Percentiles rank a stretch among this genome's conserved stretches.
These are phyloP conservation scores for Domatiomyces catenatus DNA, from an alignment of 2,329 filamentous ascomycete genomes.

Conservation along the genomic window DNA sequence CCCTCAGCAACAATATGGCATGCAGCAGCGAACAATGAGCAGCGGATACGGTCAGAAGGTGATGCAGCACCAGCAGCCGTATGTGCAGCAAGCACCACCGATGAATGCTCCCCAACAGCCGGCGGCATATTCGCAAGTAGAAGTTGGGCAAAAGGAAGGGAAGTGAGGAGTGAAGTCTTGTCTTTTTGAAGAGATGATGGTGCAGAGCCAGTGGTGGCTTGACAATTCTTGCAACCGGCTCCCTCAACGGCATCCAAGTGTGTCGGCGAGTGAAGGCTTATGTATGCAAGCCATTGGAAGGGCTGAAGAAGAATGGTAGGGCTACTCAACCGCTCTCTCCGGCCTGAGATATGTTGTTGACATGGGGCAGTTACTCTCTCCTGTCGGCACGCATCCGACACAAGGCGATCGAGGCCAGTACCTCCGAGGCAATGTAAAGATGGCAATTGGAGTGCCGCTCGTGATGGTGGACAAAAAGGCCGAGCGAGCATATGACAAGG, in stretches of 20 bases:
- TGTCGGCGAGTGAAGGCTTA: neutral
- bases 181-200: neutral
- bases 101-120: conserved; percentile 15
- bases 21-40: conserved; percentile 40
- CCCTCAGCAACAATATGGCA: conserved; percentile 48
- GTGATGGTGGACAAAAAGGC: neutral
- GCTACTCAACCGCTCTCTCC: neutral
- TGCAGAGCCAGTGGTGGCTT: neutral
- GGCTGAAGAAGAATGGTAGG: neutral
- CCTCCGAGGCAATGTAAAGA: neutral
- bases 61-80: conserved; percentile 27
- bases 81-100: conserved; percentile 13
- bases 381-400: neutral
- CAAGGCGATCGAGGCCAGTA: neutral
- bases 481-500: neutral
- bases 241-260: neutral
- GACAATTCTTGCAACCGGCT: neutral
- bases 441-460: neutral
- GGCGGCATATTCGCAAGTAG: conserved; percentile 10
- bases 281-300: neutral
- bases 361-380: neutral
- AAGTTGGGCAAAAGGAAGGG: conserved; percentile 11
- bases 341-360: neutral
- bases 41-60: conserved; percentile 40
- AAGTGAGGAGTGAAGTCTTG: conserved; percentile 8